Evolutionary conservation across 2,329 filamentous ascomycete species (phyloP).

Genomic region (Paraphoma sp.): DNA sequence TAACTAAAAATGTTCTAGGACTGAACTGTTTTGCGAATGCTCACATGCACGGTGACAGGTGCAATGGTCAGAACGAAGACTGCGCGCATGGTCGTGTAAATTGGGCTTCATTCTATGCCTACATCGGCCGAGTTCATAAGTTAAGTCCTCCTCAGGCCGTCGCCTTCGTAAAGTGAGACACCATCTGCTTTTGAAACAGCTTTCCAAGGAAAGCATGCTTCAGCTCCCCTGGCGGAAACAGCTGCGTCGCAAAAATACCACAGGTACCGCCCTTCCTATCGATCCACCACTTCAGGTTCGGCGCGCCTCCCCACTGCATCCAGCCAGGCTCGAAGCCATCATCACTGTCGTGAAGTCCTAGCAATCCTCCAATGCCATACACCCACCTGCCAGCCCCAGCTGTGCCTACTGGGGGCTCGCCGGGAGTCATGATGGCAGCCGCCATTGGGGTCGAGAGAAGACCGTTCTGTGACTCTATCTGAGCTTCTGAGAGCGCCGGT

Average conservation of each 20-base stretch:
- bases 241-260: slow-evolving; percentile 33
- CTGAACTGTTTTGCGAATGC: background rate
- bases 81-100: too few species aligned
- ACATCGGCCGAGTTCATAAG: background rate
- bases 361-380: slow-evolving; percentile 17
- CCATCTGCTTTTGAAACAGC: slow-evolving; percentile 29
- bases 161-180: background rate
- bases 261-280: slow-evolving; percentile 31
- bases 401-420: slow-evolving; percentile 16
- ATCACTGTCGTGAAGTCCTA: slow-evolving; percentile 19
- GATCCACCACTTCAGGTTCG: slow-evolving; percentile 36
- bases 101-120: too few species aligned
- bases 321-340: slow-evolving; percentile 16
- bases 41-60: too few species aligned
- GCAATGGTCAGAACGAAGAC: too few species aligned
- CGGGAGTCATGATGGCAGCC: slow-evolving; percentile 22
- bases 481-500: slow-evolving; percentile 9
- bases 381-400: slow-evolving; percentile 17
- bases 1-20: background rate
- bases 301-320: slow-evolving; percentile 30
- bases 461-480: slow-evolving; percentile 9
- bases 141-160: background rate
- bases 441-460: slow-evolving; percentile 6
- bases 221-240: slow-evolving; percentile 29
- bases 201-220: slow-evolving; percentile 20